Conservation (phyloP, 179 eudicot genomes). For the Sideroxylon spinosum region DNA sequence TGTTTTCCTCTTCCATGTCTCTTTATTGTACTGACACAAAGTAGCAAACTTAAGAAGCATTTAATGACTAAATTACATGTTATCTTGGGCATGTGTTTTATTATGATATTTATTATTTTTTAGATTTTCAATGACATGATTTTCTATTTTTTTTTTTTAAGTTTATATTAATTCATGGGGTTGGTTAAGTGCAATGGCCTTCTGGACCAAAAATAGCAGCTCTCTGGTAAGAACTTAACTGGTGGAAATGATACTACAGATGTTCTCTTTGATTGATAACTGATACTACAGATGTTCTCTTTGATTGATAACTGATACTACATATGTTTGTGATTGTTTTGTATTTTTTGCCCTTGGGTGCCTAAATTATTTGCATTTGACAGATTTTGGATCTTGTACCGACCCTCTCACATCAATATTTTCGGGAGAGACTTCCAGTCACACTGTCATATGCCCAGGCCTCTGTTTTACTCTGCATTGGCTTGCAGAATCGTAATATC, state of each 20-base stretch:
- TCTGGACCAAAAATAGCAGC: too few relatives aligned
- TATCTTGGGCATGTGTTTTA: too few relatives aligned
- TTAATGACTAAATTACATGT: neutral
- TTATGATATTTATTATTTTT: too few relatives aligned
- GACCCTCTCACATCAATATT: conserved; percentile 49
- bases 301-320: too few relatives aligned
- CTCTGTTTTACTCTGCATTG: conserved; percentile 77
- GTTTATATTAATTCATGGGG: neutral
- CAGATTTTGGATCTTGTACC: conserved; percentile 60
- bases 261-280: too few relatives aligned
- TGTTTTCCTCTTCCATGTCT: neutral
- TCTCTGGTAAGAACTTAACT: too few relatives aligned
- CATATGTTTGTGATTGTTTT: too few relatives aligned
- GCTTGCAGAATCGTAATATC: conserved; percentile 65
- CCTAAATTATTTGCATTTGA: conserved; percentile 12
- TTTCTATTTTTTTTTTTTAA: too few relatives aligned
- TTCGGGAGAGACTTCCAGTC: conserved; percentile 68
- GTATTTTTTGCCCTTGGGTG: neutral
- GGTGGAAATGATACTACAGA: too few relatives aligned
- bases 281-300: too few relatives aligned
- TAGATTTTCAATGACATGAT: too few relatives aligned
- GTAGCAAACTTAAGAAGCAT: neutral
- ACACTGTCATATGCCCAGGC: conserved; percentile 63
- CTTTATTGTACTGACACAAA: too few relatives aligned
- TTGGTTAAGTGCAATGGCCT: neutral